Evolutionary conservation across 1,139 yeast genomes (phyloP).

Genomic region (Diutina neorugosa): DNA sequence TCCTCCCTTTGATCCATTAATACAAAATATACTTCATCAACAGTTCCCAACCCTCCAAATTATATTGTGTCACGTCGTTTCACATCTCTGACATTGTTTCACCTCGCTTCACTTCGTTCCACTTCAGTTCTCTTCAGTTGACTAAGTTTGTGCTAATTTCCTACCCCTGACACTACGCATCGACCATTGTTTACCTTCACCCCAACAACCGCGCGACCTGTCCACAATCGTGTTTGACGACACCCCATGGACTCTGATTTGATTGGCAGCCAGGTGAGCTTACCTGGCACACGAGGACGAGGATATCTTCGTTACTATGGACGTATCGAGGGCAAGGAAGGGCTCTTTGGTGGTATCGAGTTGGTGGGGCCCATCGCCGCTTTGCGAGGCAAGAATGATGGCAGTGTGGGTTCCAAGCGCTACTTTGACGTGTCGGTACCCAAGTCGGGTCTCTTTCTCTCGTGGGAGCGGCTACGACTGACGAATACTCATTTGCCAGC

Average conservation of each 20-base stretch:
- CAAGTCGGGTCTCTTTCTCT: constrained; percentile 63
- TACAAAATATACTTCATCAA: no score
- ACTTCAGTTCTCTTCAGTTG: no score
- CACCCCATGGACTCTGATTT: constrained; percentile 4
- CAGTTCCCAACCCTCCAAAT: no score
- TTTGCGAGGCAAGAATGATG: constrained; percentile 68
- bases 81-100: no score
- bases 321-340: constrained; percentile 56
- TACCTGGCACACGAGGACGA: constrained; percentile 33
- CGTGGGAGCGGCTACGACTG: constrained; percentile 46
- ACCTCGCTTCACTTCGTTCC: no score
- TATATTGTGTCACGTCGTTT: no score
- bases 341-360: constrained; percentile 85
- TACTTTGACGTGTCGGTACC: constrained; percentile 50
- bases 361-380: constrained; percentile 48
- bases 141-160: no score
- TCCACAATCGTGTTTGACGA: neutral
- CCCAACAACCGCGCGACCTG: neutral
- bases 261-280: constrained; percentile 22
- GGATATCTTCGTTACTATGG: constrained; percentile 71
- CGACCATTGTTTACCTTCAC: neutral
- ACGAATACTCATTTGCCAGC: constrained; percentile 19
- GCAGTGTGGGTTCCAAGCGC: constrained; percentile 45
- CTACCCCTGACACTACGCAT: neutral
- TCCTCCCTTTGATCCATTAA: no score